A percentile compares a stretch with the other conserved stretches of the same genome.
Evolutionary conservation across 805 yeast species (phyloP).

Genomic region (Candida corydali): DNA sequence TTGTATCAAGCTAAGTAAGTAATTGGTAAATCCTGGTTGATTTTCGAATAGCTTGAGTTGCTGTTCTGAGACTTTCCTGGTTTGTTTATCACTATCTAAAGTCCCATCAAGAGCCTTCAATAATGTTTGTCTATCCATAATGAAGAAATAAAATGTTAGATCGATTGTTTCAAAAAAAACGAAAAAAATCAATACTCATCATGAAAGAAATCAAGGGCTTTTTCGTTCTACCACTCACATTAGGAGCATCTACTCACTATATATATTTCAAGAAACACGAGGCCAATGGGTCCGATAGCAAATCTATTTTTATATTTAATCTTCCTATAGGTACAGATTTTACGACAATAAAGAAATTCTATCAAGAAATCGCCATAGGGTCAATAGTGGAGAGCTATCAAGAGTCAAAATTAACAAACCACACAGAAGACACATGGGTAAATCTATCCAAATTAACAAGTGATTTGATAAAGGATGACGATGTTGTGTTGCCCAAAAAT

Average conservation of each 20-base stretch:
- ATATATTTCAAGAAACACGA: conserved; percentile 65
- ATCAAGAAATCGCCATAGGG: conserved; percentile 58
- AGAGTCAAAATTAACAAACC: conserved; percentile 34
- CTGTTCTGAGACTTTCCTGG: conserved; percentile 51
- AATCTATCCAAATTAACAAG: conserved; percentile 59
- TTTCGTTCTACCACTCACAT: conserved; percentile 44
- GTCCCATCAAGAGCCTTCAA: conserved; percentile 51
- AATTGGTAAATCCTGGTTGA: conserved; percentile 55
- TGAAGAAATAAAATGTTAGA: too few relatives aligned
- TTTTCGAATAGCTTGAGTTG: conserved; percentile 49
- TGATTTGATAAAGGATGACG: conserved; percentile 35
- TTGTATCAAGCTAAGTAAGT: conserved; percentile 46
- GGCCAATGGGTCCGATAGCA: conserved; percentile 39
- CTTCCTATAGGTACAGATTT: conserved; percentile 62
- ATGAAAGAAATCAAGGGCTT: conserved; percentile 55
- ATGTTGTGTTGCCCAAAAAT: conserved; percentile 54
- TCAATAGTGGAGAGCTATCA: conserved; percentile 53
- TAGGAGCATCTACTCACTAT: conserved; percentile 49
- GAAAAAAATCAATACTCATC: background rate
- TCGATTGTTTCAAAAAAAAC: too few relatives aligned
- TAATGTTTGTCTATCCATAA: conserved; percentile 49
- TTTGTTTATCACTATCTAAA: conserved; percentile 45
- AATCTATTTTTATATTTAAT: conserved; percentile 72
- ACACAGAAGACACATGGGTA: conserved; percentile 44
- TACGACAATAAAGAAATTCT: conserved; percentile 50